Percentiles rank a stretch among this genome's conserved stretches.
These are phyloP conservation scores for Candida wancherniae DNA, from an alignment of 805 yeast genomes.

Conservation along the genomic window DNA sequence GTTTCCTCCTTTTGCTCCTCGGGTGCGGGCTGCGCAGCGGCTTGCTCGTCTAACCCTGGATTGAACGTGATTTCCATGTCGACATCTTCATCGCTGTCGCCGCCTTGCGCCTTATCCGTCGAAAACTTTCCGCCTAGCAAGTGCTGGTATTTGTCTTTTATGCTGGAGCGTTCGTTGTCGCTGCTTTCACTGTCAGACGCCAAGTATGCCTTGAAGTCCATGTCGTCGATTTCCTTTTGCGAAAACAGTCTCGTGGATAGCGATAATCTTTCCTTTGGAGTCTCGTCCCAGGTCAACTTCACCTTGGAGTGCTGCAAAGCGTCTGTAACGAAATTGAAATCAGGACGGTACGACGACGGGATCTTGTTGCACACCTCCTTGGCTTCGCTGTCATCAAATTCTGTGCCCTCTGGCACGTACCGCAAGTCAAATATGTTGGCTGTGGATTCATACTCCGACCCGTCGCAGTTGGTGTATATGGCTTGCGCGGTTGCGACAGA, in stretches of 20 bases:
- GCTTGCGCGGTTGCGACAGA: conserved; percentile 61
- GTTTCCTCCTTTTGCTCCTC: conserved; percentile 53
- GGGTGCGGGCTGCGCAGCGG: conserved; percentile 27
- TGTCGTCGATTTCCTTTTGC: conserved; percentile 81
- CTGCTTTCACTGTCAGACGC: conserved; percentile 53
- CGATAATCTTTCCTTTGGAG: conserved; percentile 82
- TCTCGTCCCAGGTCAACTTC: conserved; percentile 96
- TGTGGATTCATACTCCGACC: conserved; percentile 92
- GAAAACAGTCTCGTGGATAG: conserved; percentile 77
- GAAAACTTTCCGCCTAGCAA: conserved; percentile 46
- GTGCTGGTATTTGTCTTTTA: conserved; percentile 58
- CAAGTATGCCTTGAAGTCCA: conserved; percentile 88
- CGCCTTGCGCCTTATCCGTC: conserved; percentile 30
- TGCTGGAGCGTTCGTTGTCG: conserved; percentile 30
- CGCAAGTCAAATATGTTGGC: conserved; percentile 91
- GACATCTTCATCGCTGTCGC: conserved; percentile 52
- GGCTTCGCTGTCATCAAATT: conserved; percentile 67
- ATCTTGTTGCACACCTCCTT: conserved; percentile 67
- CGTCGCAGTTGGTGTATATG: conserved; percentile 86
- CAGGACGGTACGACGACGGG: conserved; percentile 78
- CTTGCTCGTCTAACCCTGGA: conserved; percentile 58
- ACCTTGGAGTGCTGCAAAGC: conserved; percentile 96
- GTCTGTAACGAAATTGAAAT: conserved; percentile 74
- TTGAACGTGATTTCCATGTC: conserved; percentile 96
- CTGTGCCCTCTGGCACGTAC: conserved; percentile 90